phyloP scores from a whole-genome alignment of 495 filamentous ascomycete species.

The Pseudoneurospora amorphoporcata region DNA sequence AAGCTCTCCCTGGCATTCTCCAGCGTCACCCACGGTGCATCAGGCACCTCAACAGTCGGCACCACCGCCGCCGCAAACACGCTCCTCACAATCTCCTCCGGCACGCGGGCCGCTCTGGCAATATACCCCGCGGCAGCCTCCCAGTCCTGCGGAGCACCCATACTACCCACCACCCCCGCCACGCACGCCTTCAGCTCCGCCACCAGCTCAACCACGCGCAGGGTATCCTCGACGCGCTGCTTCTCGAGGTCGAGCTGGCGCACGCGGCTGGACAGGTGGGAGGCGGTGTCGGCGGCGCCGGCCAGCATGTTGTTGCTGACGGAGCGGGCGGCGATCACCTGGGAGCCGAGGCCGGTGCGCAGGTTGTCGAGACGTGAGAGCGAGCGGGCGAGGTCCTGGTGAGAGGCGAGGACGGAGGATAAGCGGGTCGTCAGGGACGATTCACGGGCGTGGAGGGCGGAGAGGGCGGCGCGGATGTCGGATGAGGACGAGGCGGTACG shows the following conservation, averaged over 20 bases:
- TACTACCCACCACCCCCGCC: constrained; percentile 85
- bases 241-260: constrained; percentile 83
- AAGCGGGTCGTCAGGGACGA: constrained; percentile 61
- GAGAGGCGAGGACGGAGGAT: constrained; percentile 62
- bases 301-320: constrained; percentile 86
- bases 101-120: constrained; percentile 69
- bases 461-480: constrained; percentile 68
- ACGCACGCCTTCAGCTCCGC: constrained; percentile 93
- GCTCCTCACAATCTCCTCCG: constrained; percentile 64
- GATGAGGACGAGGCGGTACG: constrained; percentile 60
- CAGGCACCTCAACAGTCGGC: constrained; percentile 89
- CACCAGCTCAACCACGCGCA: constrained; percentile 91
- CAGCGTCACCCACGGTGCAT: constrained; percentile 78
- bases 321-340: constrained; percentile 70
- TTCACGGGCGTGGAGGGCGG: constrained; percentile 66
- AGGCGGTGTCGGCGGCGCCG: constrained; percentile 73
- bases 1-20: constrained; percentile 77
- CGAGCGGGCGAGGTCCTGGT: constrained; percentile 74
- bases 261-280: constrained; percentile 74
- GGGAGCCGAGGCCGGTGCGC: constrained; percentile 77
- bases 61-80: constrained; percentile 90
- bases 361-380: constrained; percentile 81
- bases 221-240: constrained; percentile 74
- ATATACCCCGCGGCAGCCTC: constrained; percentile 89
- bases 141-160: constrained; percentile 98